Evolutionary conservation across 208 protist species (phyloP), one percentile per base, ranked within the genome.

Genomic region (Acanthamoeba lugdunensis): DNA sequence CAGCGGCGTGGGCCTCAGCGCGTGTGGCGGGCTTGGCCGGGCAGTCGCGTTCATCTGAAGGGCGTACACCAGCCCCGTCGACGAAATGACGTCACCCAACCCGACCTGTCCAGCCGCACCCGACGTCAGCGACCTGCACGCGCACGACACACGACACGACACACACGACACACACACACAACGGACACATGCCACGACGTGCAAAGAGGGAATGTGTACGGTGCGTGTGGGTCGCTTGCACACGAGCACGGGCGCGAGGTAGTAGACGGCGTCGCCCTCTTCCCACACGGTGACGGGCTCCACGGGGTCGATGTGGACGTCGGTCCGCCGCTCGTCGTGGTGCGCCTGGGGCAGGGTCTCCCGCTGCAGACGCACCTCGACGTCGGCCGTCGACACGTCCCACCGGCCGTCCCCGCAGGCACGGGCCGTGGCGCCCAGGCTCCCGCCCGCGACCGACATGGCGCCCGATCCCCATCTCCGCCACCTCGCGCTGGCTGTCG

Each of bases 151-250:
- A 41, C 37, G 37, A 41, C 37, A 75, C 67, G 21, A 25, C 67
- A 25, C 28, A 41, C 67, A 75, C 1, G 8, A 7, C 37, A 6
- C 3, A 7, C 9, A 25, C 77, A 63, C 13, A 8, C 67, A 30
- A 0, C 1, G 8, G n/a, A n/a, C n/a, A 7, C 5, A 75, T 14
- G 25, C 0, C 52, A 13, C 21, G 41, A 30, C 7, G 56, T 28
- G 25, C 5, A 11, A 63, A n/a, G 45, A 23, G 30, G 18, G 77
- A 4, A 33, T 7, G 2, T 23, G 63, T 73, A 90, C 84, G n/a
- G 84, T 90, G 21, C 63, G 54, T 30, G 33, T 58, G n/a, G 84
- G 84, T 16, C 33, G 52, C 84, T 90, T 90, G 84, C 84, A 90
- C n/a, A 90, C 84, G 37, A 90, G 63, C 52, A 90, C 84, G 18